Evolutionary conservation across 2,329 filamentous ascomycete species (phyloP).

Genomic region (Xylariaceae sp.): DNA sequence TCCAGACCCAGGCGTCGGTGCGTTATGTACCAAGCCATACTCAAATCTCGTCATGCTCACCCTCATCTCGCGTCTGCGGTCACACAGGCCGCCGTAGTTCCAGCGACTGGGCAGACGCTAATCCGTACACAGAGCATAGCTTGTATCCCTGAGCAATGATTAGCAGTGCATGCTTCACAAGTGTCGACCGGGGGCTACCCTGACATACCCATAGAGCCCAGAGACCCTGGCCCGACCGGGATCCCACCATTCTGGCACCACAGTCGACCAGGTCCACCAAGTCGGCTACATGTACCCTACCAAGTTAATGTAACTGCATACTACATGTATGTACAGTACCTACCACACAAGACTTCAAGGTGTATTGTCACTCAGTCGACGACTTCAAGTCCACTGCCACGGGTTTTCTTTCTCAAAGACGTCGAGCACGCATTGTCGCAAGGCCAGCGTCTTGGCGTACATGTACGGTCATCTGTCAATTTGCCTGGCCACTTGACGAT

Average conservation of each 20-base stretch:
- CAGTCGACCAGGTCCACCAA: conserved; percentile 22
- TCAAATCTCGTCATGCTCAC: conserved; percentile 1
- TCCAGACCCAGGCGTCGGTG: too few relatives aligned
- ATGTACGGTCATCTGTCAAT: too few relatives aligned
- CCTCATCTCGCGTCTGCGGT: conserved; percentile 7
- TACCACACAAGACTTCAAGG: conserved; percentile 6
- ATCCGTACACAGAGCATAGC: conserved; percentile 11
- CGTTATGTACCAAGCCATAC: too few relatives aligned
- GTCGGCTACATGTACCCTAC: too few relatives aligned
- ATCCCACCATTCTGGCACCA: conserved; percentile 33
- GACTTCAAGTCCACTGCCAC: conserved; percentile 1
- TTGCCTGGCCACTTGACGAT: too few relatives aligned
- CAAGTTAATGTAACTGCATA: conserved; percentile 12
- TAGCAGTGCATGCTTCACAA: conserved; percentile 30
- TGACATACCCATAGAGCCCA: conserved; percentile 27
- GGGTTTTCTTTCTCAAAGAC: conserved; percentile 7
- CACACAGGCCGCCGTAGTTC: background rate
- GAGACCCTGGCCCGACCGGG: conserved; percentile 16
- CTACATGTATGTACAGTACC: too few relatives aligned
- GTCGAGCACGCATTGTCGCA: background rate
- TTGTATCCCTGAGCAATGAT: conserved; percentile 32
- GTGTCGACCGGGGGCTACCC: conserved; percentile 28
- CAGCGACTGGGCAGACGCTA: too few relatives aligned
- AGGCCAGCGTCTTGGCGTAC: too few relatives aligned
- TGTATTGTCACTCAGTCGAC: conserved; percentile 9